A percentile compares a stretch with the other conserved stretches of the same genome.
Evolutionary conservation across 306 rosid genomes (phyloP).

Genomic region (Castanea sativa): DNA sequence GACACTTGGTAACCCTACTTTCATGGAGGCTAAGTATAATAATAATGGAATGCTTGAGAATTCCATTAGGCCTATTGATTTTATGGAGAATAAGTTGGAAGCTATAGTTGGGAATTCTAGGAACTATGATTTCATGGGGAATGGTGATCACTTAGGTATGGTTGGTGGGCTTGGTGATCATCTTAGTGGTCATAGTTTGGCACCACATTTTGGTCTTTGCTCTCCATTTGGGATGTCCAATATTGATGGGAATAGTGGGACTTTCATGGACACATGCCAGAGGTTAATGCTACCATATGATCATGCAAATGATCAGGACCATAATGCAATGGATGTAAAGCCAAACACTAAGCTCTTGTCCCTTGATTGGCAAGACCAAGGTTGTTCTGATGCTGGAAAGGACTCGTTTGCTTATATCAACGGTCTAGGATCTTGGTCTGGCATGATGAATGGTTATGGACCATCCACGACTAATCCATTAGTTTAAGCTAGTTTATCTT

Average conservation of each 20-base stretch:
- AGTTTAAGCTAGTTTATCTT: slow-evolving; percentile 30
- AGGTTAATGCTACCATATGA: slow-evolving; percentile 74
- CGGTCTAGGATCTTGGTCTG: slow-evolving; percentile 67
- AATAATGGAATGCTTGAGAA: slow-evolving; percentile 36
- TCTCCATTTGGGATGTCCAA: slow-evolving; percentile 53
- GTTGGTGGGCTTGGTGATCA: slow-evolving; percentile 38
- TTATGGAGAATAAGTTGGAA: slow-evolving; percentile 75
- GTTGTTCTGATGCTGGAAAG: slow-evolving; percentile 63
- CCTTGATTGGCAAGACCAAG: slow-evolving; percentile 96
- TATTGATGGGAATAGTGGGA: slow-evolving; percentile 44
- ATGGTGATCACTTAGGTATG: slow-evolving; percentile 38
- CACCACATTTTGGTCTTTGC: slow-evolving; percentile 44
- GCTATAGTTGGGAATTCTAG: slow-evolving; percentile 46
- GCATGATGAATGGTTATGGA: slow-evolving; percentile 72
- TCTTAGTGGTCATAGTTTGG: slow-evolving; percentile 29
- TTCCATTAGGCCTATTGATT: slow-evolving; percentile 57
- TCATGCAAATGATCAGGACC: slow-evolving; percentile 32
- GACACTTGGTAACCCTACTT: slow-evolving; percentile 49
- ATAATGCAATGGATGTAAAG: slow-evolving; percentile 62
- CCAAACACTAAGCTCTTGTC: slow-evolving; percentile 75
- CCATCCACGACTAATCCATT: slow-evolving; percentile 64
- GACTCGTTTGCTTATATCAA: slow-evolving; percentile 61
- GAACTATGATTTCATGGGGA: slow-evolving; percentile 56
- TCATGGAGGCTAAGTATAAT: slow-evolving; percentile 21
- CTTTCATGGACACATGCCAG: slow-evolving; percentile 66